These are phyloP conservation scores for Pleodorina starrii DNA, from an alignment of 139 green algal genomes.

Conservation along the genomic window DNA sequence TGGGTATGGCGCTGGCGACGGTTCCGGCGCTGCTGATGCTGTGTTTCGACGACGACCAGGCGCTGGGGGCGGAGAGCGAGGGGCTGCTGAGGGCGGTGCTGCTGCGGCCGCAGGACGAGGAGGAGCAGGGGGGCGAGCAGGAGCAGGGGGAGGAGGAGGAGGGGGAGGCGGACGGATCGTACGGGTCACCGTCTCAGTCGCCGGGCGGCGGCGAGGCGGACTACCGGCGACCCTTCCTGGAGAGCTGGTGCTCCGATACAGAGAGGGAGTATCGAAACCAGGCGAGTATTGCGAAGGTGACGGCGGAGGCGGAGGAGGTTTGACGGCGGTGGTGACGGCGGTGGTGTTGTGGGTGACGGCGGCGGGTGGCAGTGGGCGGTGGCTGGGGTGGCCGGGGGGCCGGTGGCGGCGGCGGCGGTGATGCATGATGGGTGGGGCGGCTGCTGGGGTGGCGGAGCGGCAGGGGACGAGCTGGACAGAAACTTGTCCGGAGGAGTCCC, in stretches of 20 bases:
- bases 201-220: neutral
- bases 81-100: constrained; percentile 40
- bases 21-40: constrained; percentile 61
- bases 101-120: neutral
- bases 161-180: neutral
- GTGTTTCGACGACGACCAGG: constrained; percentile 63
- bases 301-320: too few species aligned
- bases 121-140: neutral
- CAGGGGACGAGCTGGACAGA: too few species aligned
- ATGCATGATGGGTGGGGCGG: too few species aligned
- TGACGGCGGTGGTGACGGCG: too few species aligned
- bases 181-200: neutral
- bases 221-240: constrained; percentile 42
- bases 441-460: too few species aligned
- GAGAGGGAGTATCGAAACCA: constrained; percentile 11
- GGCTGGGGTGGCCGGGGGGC: too few species aligned
- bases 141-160: neutral
- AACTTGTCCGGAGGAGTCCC: too few species aligned
- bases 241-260: constrained; percentile 3
- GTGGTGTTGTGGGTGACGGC: too few species aligned
- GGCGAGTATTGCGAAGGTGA: too few species aligned
- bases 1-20: constrained; percentile 56
- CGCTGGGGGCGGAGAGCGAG: constrained; percentile 68
- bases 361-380: too few species aligned
- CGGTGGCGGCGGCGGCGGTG: too few species aligned